Evolutionary conservation across 2,329 filamentous ascomycete species (phyloP).

Genomic region (Seiridium unicorne): DNA sequence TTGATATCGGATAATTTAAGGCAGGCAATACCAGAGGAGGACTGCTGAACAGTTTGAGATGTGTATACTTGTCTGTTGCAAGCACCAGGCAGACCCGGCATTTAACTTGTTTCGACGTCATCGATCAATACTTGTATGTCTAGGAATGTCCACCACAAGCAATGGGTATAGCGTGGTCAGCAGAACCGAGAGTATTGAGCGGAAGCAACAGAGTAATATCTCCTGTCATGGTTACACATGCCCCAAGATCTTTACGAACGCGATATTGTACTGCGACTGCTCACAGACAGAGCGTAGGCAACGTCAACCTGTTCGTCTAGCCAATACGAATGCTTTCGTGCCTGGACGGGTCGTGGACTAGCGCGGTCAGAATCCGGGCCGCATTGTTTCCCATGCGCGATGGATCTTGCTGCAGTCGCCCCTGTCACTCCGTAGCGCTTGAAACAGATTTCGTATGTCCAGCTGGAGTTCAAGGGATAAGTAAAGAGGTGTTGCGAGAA

Average conservation of each 20-base stretch:
- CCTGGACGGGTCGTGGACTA: conserved; percentile 17
- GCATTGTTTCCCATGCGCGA: not conserved
- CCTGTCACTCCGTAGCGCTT: not conserved
- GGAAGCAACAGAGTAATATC: no score
- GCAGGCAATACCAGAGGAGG: no score
- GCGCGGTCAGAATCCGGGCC: conserved; percentile 13
- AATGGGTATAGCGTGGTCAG: not conserved
- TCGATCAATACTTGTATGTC: not conserved
- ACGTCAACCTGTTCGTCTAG: not conserved
- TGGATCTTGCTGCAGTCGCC: not conserved
- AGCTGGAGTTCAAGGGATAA: not conserved
- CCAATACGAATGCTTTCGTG: conserved; percentile 9
- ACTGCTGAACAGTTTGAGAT: no score
- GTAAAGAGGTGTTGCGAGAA: not conserved
- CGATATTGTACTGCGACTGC: no score
- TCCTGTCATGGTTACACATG: no score
- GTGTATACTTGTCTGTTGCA: no score
- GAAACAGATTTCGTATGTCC: not conserved
- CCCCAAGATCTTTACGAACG: no score
- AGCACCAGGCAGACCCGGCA: no score
- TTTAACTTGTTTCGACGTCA: not conserved
- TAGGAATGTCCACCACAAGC: not conserved
- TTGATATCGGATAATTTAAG: no score
- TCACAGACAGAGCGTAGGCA: no score
- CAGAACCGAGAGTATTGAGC: no score